Evolutionary conservation across 1,139 yeast species (phyloP).

Genomic region (Schwanniomyces etchellsii): DNA sequence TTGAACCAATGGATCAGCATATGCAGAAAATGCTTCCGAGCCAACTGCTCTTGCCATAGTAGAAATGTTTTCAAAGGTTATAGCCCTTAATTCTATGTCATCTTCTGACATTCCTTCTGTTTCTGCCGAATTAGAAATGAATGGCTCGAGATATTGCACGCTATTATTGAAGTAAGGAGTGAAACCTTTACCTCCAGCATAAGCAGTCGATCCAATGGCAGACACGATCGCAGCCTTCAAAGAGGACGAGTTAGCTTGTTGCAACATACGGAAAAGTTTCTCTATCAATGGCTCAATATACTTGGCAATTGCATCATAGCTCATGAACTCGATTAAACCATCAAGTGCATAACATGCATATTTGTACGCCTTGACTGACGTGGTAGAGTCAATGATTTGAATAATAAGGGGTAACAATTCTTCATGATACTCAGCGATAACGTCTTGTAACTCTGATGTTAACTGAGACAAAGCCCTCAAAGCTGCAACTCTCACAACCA

Average conservation of each 20-base stretch:
- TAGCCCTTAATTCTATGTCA: slow-evolving; percentile 82
- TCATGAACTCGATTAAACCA: slow-evolving; percentile 86
- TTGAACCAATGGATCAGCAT: slow-evolving; percentile 83
- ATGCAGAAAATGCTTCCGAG: slow-evolving; percentile 76
- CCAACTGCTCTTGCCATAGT: slow-evolving; percentile 98
- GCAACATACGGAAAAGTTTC: slow-evolving; percentile 79
- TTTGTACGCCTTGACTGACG: slow-evolving; percentile 79
- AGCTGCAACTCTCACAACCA: slow-evolving; percentile 81
- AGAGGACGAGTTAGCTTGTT: slow-evolving; percentile 56
- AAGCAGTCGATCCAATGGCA: slow-evolving; percentile 96
- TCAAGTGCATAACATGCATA: slow-evolving; percentile 90
- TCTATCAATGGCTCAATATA: slow-evolving; percentile 89
- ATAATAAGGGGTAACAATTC: slow-evolving; percentile 81
- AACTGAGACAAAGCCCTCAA: slow-evolving; percentile 74
- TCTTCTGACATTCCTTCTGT: slow-evolving; percentile 72
- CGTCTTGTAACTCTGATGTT: slow-evolving; percentile 80
- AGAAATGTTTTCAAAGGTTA: slow-evolving; percentile 88
- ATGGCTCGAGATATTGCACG: slow-evolving; percentile 75
- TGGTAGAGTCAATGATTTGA: slow-evolving; percentile 79
- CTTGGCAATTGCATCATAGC: slow-evolving; percentile 74
- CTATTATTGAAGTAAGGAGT: slow-evolving; percentile 82
- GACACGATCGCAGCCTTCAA: slow-evolving; percentile 87
- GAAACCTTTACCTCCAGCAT: slow-evolving; percentile 86
- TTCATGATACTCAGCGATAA: slow-evolving; percentile 77
- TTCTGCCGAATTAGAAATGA: slow-evolving; percentile 55